A percentile compares a stretch with the other conserved stretches of the same genome.
Conservation (phyloP, 2,329 filamentous ascomycete species). For the Colletotrichum sp. region DNA sequence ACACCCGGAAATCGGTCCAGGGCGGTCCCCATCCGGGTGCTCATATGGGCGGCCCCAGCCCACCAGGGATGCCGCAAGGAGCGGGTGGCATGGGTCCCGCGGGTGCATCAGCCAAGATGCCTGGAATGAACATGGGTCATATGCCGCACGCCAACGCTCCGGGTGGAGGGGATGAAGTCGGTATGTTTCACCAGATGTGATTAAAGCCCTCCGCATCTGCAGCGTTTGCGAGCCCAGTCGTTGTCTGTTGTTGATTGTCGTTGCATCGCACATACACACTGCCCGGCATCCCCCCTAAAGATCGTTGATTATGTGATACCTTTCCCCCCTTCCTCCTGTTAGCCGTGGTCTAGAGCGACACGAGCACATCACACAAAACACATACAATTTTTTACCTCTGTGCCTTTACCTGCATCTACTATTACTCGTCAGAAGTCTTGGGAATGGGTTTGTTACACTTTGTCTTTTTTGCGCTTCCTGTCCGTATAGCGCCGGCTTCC, state of each 20-base stretch:
- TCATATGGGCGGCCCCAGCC: constrained; percentile 72
- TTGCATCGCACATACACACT: constrained; percentile 25
- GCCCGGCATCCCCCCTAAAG: constrained; percentile 19
- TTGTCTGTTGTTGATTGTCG: constrained; percentile 25
- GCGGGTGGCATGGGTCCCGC: constrained; percentile 67
- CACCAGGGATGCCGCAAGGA: constrained; percentile 67
- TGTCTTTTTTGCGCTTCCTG: constrained; percentile 23
- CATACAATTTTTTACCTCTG: constrained; percentile 15
- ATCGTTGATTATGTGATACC: constrained; percentile 36
- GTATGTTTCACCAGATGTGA: constrained; percentile 98
- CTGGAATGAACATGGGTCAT: constrained; percentile 70
- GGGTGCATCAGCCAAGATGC: constrained; percentile 64
- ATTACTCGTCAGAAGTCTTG: constrained; percentile 24
- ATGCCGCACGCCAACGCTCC: constrained; percentile 75
- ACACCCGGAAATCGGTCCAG: constrained; percentile 77
- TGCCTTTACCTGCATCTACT: constrained; percentile 18
- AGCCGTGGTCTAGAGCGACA: constrained; percentile 20
- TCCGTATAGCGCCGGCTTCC: constrained; percentile 20
- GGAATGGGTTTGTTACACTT: constrained; percentile 36
- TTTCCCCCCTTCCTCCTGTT: constrained; percentile 24
- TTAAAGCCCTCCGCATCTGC: constrained; percentile 43
- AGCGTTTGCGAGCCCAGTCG: constrained; percentile 33
- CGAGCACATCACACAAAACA: constrained; percentile 18
- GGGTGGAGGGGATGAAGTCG: constrained; percentile 82
- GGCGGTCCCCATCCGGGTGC: constrained; percentile 59